Conservation (phyloP, 495 filamentous ascomycete species). For the Beverwykella pulmonaria region DNA sequence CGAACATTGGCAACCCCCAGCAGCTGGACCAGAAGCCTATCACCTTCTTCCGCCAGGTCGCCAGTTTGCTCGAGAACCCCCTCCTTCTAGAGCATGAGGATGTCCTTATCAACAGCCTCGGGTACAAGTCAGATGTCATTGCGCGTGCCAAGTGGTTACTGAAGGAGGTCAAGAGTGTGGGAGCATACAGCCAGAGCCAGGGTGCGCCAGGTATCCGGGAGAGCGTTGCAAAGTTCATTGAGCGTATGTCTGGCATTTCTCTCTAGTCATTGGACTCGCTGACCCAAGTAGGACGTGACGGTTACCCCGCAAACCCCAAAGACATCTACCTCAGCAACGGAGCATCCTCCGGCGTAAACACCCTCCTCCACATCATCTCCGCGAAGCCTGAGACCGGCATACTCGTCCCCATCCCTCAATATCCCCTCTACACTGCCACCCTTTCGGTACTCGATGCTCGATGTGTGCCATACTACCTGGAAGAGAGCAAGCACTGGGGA, state of each 20-base stretch:
- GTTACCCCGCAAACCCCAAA: conserved; percentile 73
- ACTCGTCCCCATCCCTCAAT: conserved; percentile 94
- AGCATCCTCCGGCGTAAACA: conserved; percentile 92
- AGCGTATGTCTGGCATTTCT: conserved; percentile 56
- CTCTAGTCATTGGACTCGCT: neutral
- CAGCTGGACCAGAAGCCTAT: conserved; percentile 98
- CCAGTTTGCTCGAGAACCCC: conserved; percentile 92
- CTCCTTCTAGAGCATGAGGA: conserved; percentile 75
- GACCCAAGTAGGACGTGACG: conserved; percentile 67
- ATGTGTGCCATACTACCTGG: conserved; percentile 89
- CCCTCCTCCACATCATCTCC: conserved; percentile 87
- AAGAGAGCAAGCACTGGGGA: conserved; percentile 83
- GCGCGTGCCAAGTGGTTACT: conserved; percentile 79
- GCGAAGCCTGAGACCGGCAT: conserved; percentile 76
- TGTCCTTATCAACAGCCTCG: conserved; percentile 63
- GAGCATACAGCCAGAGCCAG: conserved; percentile 93
- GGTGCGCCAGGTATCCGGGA: conserved; percentile 82
- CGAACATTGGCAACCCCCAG: conserved; percentile 98
- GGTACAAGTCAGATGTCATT: conserved; percentile 86
- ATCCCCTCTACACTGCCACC: conserved; percentile 95
- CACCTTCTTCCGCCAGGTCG: conserved; percentile 97
- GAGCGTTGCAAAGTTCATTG: conserved; percentile 89
- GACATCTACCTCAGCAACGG: conserved; percentile 87
- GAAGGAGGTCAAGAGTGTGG: conserved; percentile 82
- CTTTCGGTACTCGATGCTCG: conserved; percentile 81